Evolutionary conservation across 2,329 filamentous ascomycete genomes (phyloP).

Genomic region (Penicillium italicum): DNA sequence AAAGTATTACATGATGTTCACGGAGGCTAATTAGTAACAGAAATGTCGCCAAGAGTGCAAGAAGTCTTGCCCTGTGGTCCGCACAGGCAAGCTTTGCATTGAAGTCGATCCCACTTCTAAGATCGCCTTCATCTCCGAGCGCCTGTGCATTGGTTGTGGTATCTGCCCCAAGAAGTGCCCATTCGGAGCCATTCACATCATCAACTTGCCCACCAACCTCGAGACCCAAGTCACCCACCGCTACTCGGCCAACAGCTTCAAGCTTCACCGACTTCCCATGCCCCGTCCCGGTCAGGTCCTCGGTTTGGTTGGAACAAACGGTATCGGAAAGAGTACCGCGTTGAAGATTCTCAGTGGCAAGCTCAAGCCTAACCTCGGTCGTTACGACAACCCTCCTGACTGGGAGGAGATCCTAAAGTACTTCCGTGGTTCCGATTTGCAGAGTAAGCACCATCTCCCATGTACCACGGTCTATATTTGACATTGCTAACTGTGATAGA

Average conservation of each 20-base stretch:
- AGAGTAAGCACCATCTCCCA: conserved; percentile 62
- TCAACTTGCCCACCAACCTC: conserved; percentile 99
- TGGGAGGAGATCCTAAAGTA: conserved; percentile 99
- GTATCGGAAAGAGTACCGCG: conserved; percentile 99
- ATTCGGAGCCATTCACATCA: conserved; percentile 98
- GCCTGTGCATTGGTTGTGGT: conserved; percentile 94
- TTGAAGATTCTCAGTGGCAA: conserved; percentile 98
- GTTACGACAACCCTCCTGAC: conserved; percentile 93
- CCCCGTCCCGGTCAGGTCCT: conserved; percentile 92
- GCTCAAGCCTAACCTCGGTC: conserved; percentile 94
- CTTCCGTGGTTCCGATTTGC: conserved; percentile 94
- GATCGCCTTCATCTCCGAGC: conserved; percentile 97
- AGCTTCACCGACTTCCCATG: conserved; percentile 94
- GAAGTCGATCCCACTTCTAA: conserved; percentile 85
- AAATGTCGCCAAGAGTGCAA: conserved; percentile 99
- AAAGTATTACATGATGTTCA: background rate
- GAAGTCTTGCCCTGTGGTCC: conserved; percentile 95
- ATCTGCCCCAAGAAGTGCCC: conserved; percentile 99
- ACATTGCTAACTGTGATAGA: conserved; percentile 51
- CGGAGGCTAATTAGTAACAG: conserved; percentile 46
- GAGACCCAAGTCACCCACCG: conserved; percentile 97
- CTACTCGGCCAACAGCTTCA: conserved; percentile 99
- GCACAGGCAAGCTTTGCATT: conserved; percentile 95
- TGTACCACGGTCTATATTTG: background rate
- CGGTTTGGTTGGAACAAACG: conserved; percentile 96